A percentile compares a stretch with the other conserved stretches of the same genome.
Conservation (phyloP, 768 basidiomycete species). For the Hebeloma cylindrosporum region DNA sequence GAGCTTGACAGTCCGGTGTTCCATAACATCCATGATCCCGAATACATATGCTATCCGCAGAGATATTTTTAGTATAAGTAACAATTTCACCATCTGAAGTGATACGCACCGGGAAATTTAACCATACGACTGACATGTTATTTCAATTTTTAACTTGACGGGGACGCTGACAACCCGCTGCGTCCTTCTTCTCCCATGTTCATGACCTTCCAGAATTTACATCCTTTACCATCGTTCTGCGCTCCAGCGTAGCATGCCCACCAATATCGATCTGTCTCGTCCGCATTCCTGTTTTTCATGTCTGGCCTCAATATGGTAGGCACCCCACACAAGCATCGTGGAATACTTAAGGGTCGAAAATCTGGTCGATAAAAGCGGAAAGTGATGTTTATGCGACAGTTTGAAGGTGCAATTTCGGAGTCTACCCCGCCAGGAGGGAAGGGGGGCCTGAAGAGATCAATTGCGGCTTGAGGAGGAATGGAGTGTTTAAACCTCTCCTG, state of each 20-base stretch:
- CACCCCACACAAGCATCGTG: constrained; percentile 70
- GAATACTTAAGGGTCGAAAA: constrained; percentile 63
- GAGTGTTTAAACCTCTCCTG: constrained; percentile 84
- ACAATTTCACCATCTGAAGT: too few relatives aligned
- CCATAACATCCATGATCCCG: too few relatives aligned
- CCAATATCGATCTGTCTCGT: constrained; percentile 64
- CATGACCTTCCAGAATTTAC: constrained; percentile 72
- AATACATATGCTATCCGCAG: too few relatives aligned
- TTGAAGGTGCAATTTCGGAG: constrained; percentile 46
- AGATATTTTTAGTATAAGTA: too few relatives aligned
- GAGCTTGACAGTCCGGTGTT: too few relatives aligned
- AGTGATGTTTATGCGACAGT: constrained; percentile 80
- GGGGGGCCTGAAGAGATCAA: constrained; percentile 72
- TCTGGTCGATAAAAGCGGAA: constrained; percentile 87
- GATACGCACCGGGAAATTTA: too few relatives aligned
- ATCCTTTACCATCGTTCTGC: constrained; percentile 83
- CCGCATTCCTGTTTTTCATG: constrained; percentile 70
- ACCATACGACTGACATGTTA: too few relatives aligned
- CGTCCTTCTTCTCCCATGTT: constrained; percentile 68
- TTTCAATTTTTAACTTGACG: too few relatives aligned
- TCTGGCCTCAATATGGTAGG: constrained; percentile 73
- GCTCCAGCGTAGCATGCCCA: constrained; percentile 81
- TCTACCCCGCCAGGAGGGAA: constrained; percentile 34
- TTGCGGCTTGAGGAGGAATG: constrained; percentile 65
- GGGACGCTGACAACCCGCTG: constrained; percentile 43